A percentile compares a stretch with the other conserved stretches of the same genome.
Conservation (phyloP, 2,329 filamentous ascomycete genomes). For the Ophiostoma fasciatum region DNA sequence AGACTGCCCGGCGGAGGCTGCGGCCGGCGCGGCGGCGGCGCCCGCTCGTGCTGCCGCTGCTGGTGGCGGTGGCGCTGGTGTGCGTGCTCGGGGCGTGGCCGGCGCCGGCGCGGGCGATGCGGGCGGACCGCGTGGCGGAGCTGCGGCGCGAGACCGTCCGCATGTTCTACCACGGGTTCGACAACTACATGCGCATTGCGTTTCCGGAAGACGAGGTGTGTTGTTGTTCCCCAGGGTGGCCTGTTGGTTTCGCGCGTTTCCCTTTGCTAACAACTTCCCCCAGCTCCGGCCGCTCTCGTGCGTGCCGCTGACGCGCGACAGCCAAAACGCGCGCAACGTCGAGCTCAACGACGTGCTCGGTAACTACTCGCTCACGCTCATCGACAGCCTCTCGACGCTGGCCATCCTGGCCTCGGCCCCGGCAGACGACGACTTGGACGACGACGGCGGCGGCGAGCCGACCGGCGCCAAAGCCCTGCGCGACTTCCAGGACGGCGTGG, state of each 20-base stretch:
- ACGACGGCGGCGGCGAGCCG: too few relatives aligned
- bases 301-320: constrained; percentile 68
- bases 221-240: too few relatives aligned
- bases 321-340: constrained; percentile 61
- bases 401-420: constrained; percentile 77
- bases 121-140: constrained; percentile 35
- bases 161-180: constrained; percentile 94
- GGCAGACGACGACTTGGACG: constrained; percentile 34
- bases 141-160: constrained; percentile 48
- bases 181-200: constrained; percentile 86
- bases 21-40: too few relatives aligned
- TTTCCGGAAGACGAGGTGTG: constrained; percentile 85
- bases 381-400: constrained; percentile 88
- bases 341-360: constrained; percentile 91
- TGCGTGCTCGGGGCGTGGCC: constrained; percentile 26
- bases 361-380: constrained; percentile 90
- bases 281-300: constrained; percentile 78
- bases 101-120: constrained; percentile 31
- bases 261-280: constrained; percentile 9
- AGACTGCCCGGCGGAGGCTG: too few relatives aligned
- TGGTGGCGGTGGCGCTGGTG: constrained; percentile 13
- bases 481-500: constrained; percentile 70
- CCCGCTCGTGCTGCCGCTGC: neutral
- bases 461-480: constrained; percentile 46
- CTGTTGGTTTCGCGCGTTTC: too few relatives aligned